Evolutionary conservation across 345 rosid species (phyloP), one percentile per base, ranked within the genome.

Genomic region (Barbarea vulgaris): DNA sequence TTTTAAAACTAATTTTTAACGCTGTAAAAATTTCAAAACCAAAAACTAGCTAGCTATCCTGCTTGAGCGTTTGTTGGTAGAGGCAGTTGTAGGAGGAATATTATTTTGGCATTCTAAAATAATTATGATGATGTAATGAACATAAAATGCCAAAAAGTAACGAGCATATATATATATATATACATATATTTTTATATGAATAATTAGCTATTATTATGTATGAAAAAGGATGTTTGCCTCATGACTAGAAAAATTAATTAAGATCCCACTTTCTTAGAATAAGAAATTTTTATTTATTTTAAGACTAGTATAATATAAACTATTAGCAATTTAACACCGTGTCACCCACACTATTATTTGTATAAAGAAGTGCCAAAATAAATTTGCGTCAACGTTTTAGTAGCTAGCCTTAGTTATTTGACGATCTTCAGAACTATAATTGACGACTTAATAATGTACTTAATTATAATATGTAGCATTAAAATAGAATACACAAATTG

Each of bases 261-360:
- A 72, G 22, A 60, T 22, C 21, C 8, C 28, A 18, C 36, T 61
- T 17, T 46, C 47, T 46, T 21, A 9, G 0, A 70, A 47, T 48
- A 58, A 7, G 5, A 59, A 18, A 17, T 18, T 44, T 58, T 33
- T 42, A 28, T 18, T 58, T 25, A 14, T 30, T 36, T 31, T 14
- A 30, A 62, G 31, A 39, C 15, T 28, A 52, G 4, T 21, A 13
- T 56, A 18, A 19, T 12, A 42, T 28, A 19, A 21, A 21, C 9
- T 69, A 54, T 19, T 17, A 37, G 4, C 61, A 37, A 31, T 50
- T 62, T 39, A 18, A 63, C 44, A 63, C 74, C 31, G 48, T 59
- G 64, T 54, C 70, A 64, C 25, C 54, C 64, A 73, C 64, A 48
- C 50, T n/a, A 36, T 22, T 31, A 36, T 17, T 50, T 71, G 30